These are phyloP conservation scores for Tetracladium maxilliforme DNA, from an alignment of 2,329 filamentous ascomycete genomes.

Conservation along the genomic window DNA sequence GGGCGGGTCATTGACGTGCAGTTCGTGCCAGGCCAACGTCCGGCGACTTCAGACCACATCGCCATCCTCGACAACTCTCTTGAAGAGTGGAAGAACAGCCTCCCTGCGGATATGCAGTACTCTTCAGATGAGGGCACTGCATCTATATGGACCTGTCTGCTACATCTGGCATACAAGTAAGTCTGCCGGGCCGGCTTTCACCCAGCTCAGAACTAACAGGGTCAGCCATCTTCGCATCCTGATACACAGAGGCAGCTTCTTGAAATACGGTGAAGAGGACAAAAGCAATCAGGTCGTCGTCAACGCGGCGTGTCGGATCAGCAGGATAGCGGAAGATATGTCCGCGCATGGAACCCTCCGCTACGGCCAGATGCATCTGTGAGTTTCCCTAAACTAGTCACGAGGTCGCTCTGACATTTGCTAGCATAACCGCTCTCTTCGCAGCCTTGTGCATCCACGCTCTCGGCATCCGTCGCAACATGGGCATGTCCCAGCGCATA, in stretches of 20 bases:
- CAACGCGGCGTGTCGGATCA: slow-evolving; percentile 27
- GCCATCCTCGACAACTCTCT: no score
- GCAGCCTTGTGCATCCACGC: slow-evolving; percentile 31
- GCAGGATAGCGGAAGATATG: slow-evolving; percentile 30
- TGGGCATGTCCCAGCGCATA: slow-evolving; percentile 22
- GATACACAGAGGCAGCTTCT: slow-evolving; percentile 24
- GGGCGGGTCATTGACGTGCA: slow-evolving; percentile 21
- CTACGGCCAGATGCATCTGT: slow-evolving; percentile 27
- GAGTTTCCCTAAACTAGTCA: slow-evolving; percentile 2
- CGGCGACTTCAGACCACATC: no score
- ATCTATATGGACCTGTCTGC: slow-evolving; percentile 16
- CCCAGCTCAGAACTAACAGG: background rate
- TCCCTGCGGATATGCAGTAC: slow-evolving; percentile 1
- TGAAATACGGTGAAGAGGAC: slow-evolving; percentile 14
- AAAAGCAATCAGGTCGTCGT: slow-evolving; percentile 22
- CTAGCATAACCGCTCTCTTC: slow-evolving; percentile 28
- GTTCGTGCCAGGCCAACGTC: no score
- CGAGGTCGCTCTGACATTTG: background rate
- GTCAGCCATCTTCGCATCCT: slow-evolving; percentile 26
- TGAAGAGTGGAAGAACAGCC: slow-evolving; percentile 1
- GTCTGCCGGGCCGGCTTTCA: slow-evolving; percentile 1
- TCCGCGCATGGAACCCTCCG: slow-evolving; percentile 24
- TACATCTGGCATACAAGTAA: slow-evolving; percentile 29
- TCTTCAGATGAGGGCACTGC: slow-evolving; percentile 1
- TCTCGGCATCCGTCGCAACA: slow-evolving; percentile 21